Evolutionary conservation across 1,139 yeast species (phyloP).

Genomic region (Wickerhamomyces sp.): DNA sequence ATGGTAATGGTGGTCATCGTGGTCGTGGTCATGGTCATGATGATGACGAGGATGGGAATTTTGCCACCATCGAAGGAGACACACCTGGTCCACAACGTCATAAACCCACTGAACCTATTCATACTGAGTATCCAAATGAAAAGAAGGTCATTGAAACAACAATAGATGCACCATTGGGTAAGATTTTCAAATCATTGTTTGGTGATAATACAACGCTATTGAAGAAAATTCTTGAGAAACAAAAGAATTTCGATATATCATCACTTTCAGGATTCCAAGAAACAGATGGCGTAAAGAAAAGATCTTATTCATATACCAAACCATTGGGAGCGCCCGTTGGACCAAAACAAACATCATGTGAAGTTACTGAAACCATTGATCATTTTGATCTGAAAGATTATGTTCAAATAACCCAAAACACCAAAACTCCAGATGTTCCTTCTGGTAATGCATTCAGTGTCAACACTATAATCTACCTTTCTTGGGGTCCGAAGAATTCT

Average conservation of each 20-base stretch:
- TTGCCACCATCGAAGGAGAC: no score
- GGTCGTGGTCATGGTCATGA: no score
- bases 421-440: constrained; percentile 92
- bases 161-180: constrained; percentile 76
- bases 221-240: constrained; percentile 48
- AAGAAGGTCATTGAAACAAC: constrained; percentile 57
- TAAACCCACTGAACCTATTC: constrained; percentile 46
- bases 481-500: constrained; percentile 70
- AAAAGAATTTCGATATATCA: constrained; percentile 66
- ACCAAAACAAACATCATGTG: constrained; percentile 86
- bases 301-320: constrained; percentile 69
- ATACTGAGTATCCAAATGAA: constrained; percentile 52
- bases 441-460: constrained; percentile 80
- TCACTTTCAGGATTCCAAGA: constrained; percentile 43
- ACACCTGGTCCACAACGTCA: constrained; percentile 45
- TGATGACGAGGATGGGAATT: no score
- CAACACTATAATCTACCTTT: constrained; percentile 49
- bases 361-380: constrained; percentile 63
- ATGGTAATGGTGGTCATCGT: no score
- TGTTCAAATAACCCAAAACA: constrained; percentile 59
- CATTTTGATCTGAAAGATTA: constrained; percentile 52
- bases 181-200: constrained; percentile 59
- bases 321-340: constrained; percentile 85
- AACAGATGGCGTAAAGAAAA: constrained; percentile 29
- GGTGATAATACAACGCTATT: constrained; percentile 64